Base-by-base conservation (phyloP, 1,139 yeast species). In the Protomyces arabidopsidicola region DNA sequence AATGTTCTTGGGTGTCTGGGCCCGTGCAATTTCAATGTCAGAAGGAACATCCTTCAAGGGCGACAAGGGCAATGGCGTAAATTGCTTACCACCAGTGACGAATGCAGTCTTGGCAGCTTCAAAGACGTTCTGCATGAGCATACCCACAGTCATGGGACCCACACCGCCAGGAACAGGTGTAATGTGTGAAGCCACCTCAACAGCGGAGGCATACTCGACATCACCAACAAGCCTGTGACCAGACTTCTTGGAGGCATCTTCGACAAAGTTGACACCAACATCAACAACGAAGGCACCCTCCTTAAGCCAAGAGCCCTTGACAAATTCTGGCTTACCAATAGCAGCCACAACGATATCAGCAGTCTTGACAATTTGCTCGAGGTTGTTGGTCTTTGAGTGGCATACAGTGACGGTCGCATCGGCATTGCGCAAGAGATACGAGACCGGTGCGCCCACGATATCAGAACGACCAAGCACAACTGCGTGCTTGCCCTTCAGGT, bases 131-230 rank as follows among this genome's bases (percentile, higher is more conserved):
- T 88, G 88, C 75, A 91, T 84, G 66, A 93, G 82, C 88, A 90
- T 89, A 60, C 98, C 98, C 61, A 93, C 98, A 12, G 99, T 93
- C 98, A 93, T 93, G 71, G 98, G 99, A 62, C 98, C 98, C 67
- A 93, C 98, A 70, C 98, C 98, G 73, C 99, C 99, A 60, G 98
- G 99, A 65, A 93, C 99, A 35, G 98, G 98, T 27, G 98, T 93
- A 73, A 93, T 82, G 72, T 81, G 80, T 45, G 86, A 80, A 36
- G 95, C 97, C 67, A 82, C 83, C 64, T 82, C 78, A 59, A 81
- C 73, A 64, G 90, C 90, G 31, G 84, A 77, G 60, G 80, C 86
- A 71, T 82, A 90, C 69, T 91, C 96, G 67, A 91, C 97, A 74
- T 93, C 98, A 66, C 99, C 99, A 59, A 90, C 96, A 76, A 91